These are phyloP conservation scores for Penicillium roqueforti DNA, from an alignment of 495 filamentous ascomycete genomes.

Conservation along the genomic window DNA sequence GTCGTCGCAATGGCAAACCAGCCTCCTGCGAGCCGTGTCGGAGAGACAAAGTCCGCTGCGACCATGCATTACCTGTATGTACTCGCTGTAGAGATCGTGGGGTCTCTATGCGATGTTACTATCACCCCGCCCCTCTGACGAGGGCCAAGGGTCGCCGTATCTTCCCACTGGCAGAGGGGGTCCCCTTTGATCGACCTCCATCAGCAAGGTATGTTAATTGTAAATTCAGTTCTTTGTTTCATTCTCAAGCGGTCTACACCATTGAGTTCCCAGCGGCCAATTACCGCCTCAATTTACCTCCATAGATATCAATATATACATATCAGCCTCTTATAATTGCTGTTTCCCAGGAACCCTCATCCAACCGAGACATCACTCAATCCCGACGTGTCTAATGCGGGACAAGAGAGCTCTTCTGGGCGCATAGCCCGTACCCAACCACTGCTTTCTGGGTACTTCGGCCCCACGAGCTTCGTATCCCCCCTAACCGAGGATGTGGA, in stretches of 20 bases:
- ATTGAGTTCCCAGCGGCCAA: background rate
- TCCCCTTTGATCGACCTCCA: conserved; percentile 12
- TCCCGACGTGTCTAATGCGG: background rate
- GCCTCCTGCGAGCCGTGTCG: conserved; percentile 49
- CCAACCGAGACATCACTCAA: conserved; percentile 7
- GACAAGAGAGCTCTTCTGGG: background rate
- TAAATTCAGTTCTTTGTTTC: background rate
- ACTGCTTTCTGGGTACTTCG: conserved; percentile 28
- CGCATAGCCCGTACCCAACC: conserved; percentile 10
- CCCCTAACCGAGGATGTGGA: conserved; percentile 20
- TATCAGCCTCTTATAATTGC: background rate
- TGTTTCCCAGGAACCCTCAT: conserved; percentile 4
- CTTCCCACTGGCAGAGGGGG: conserved; percentile 14
- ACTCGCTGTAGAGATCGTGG: conserved; percentile 28
- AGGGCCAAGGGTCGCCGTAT: conserved; percentile 4
- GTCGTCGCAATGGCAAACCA: conserved; percentile 43
- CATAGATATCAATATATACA: background rate
- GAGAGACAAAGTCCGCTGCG: conserved; percentile 45
- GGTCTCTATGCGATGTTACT: conserved; percentile 26
- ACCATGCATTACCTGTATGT: conserved; percentile 36
- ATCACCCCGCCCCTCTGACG: conserved; percentile 41
- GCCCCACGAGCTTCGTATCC: conserved; percentile 32
- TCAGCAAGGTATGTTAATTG: conserved; percentile 6
- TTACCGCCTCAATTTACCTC: background rate
- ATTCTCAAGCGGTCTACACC: background rate